A percentile compares a stretch with the other conserved stretches of the same genome.
Conservation (phyloP, 179 eudicot species). For the Silene noctiflora region DNA sequence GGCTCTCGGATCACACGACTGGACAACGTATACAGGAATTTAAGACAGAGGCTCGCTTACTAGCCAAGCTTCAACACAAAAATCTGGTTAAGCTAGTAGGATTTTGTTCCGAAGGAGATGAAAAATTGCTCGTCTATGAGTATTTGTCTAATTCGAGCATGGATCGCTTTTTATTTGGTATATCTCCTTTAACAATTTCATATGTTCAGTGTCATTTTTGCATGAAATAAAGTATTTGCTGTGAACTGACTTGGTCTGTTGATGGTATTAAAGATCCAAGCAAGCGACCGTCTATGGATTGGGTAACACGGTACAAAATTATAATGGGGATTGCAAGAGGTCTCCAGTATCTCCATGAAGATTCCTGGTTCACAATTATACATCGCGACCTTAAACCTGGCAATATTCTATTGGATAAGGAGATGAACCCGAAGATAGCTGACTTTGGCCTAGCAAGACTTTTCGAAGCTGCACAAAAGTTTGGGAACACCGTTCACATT, state of each 20-base stretch:
- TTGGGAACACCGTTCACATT: slow-evolving; percentile 25
- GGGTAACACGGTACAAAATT: slow-evolving; percentile 29
- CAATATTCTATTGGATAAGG: slow-evolving; percentile 33
- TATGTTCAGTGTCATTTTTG: background rate
- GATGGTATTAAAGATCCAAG: slow-evolving; percentile 21
- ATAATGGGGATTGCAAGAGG: slow-evolving; percentile 31
- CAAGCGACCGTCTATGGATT: slow-evolving; percentile 17
- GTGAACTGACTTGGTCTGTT: background rate
- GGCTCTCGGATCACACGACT: slow-evolving; percentile 21
- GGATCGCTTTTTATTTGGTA: slow-evolving; percentile 26
- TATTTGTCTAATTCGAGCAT: slow-evolving; percentile 24
- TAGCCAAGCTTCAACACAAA: slow-evolving; percentile 30
- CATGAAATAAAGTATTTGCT: too few relatives aligned
- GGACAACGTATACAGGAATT: slow-evolving; percentile 29
- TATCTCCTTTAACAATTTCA: background rate
- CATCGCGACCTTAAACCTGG: slow-evolving; percentile 48
- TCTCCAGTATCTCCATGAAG: slow-evolving; percentile 42
- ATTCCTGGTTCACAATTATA: slow-evolving; percentile 44
- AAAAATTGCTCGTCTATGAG: slow-evolving; percentile 31
- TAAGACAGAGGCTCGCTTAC: slow-evolving; percentile 25
- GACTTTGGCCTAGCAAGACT: slow-evolving; percentile 38
- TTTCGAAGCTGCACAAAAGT: slow-evolving; percentile 32
- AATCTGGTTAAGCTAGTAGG: slow-evolving; percentile 32
- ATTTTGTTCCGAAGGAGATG: slow-evolving; percentile 23
- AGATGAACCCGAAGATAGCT: slow-evolving; percentile 35